Base-by-base conservation (phyloP, 1,284 basidiomycete species). In the Malassezia dermatis region DNA sequence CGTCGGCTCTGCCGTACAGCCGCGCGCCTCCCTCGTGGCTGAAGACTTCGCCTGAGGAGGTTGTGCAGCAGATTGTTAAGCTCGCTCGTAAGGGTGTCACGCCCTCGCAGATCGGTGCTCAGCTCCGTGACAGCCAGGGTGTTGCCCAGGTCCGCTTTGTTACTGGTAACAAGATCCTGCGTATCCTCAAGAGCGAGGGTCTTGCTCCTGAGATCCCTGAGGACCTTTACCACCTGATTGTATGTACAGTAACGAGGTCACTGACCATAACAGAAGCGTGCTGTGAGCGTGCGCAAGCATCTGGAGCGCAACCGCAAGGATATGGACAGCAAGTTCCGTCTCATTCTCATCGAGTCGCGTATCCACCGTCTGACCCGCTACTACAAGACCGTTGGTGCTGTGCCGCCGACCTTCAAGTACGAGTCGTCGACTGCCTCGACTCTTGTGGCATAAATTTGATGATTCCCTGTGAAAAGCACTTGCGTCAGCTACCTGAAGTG, bases 161-260 rank as follows among this genome's bases (percentile, higher is more conserved):
- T 75, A 96, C 93, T 60, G 93, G 91, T 77, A 95, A 94, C 87
- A 96, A 96, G 84, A 93, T 98, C 75, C 85, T 96, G 71, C 85
- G 93, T 81, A 90, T 96, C 80, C 82, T 96, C 78, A 96, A 95
- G 82, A 84, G 86, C 66, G 83, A 89, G 75, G 89, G 89, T 80
- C 87, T 96, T 79, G 91, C 86, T 77, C 91, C 91, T 75, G 83
- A 85, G 79, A 89, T 96, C 80, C 93, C 93, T 72, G 93, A 98
- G 84, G 93, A 96, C 83, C 86, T 96, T 61, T 95, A 89, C 86
- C 86, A 90, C 84, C 85, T 95, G 78, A 86, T 96, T 83, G 57
- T 58, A 45, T 28, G 56, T 58, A n/a, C 19, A 11, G 4, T 11
- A 8, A 10, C 13, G 15, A 21, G 8, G 30, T 28, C 23, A 31